Percentiles rank a stretch among this genome's conserved stretches.
Evolutionary conservation across 345 rosid species (phyloP).

Genomic region (Salix dunnii): DNA sequence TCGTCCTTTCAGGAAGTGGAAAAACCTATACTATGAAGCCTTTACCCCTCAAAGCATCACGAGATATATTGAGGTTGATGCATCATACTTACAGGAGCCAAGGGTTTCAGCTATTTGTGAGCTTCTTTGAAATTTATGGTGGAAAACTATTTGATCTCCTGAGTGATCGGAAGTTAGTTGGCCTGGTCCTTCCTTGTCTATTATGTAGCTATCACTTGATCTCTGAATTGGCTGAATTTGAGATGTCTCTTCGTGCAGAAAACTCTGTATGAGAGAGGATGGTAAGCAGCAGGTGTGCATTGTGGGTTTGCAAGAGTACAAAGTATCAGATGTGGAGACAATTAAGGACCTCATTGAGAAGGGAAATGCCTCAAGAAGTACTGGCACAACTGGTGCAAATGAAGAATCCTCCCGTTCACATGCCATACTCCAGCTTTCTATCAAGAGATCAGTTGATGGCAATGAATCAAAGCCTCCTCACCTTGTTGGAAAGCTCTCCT

Average conservation of each 20-base stretch:
- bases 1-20: conserved; percentile 71
- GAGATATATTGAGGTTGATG: conserved; percentile 94
- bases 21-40: conserved; percentile 98
- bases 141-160: conserved; percentile 94
- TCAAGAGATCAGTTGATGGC: conserved; percentile 78
- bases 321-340: conserved; percentile 87
- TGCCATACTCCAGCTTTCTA: conserved; percentile 95
- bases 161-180: conserved; percentile 86
- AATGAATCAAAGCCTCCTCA: conserved; percentile 86
- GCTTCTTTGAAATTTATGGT: conserved; percentile 95
- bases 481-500: conserved; percentile 88
- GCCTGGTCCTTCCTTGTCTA: conserved; percentile 1
- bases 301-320: conserved; percentile 93
- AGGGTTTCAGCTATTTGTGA: conserved; percentile 86
- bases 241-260: conserved; percentile 38
- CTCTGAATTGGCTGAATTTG: conserved; percentile 16
- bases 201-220: background rate
- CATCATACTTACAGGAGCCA: conserved; percentile 90
- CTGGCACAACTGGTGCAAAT: conserved; percentile 96
- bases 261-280: conserved; percentile 97
- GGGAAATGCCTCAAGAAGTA: conserved; percentile 90
- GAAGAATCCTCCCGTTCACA: conserved; percentile 99
- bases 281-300: conserved; percentile 98
- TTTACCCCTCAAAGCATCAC: conserved; percentile 88
- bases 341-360: conserved; percentile 93